Evolutionary conservation across 192 early-diverging fungal genomes (phyloP).

Genomic region (Phlyctochytrium arcticum): DNA sequence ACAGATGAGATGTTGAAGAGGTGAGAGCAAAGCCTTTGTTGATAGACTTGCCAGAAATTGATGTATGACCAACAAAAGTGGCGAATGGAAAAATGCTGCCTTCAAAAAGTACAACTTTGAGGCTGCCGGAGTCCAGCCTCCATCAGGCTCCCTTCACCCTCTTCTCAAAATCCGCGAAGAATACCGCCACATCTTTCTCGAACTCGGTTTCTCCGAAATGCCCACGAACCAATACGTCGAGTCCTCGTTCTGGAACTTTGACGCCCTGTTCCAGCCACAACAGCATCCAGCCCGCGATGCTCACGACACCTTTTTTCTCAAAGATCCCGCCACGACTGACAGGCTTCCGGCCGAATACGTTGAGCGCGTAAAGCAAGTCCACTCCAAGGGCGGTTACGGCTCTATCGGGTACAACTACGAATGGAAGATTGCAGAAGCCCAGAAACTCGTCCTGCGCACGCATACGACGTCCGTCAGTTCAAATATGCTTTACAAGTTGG

Average conservation of each 20-base stretch:
- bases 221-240: slow-evolving; percentile 96
- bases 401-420: slow-evolving; percentile 85
- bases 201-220: slow-evolving; percentile 98
- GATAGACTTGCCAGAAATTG: neutral
- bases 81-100: slow-evolving; percentile 87
- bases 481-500: slow-evolving; percentile 89
- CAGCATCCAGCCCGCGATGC: slow-evolving; percentile 82
- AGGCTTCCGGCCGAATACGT: slow-evolving; percentile 84
- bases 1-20: slow-evolving; percentile 86
- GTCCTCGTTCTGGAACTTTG: slow-evolving; percentile 99
- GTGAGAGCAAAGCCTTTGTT: slow-evolving; percentile 21
- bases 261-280: slow-evolving; percentile 98
- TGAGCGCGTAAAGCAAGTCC: slow-evolving; percentile 86
- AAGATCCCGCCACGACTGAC: slow-evolving; percentile 66
- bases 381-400: slow-evolving; percentile 90
- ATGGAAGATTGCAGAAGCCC: slow-evolving; percentile 90
- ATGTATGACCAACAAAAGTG: slow-evolving; percentile 38
- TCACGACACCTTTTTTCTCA: slow-evolving; percentile 57
- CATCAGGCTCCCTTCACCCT: slow-evolving; percentile 90
- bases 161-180: slow-evolving; percentile 99
- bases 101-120: slow-evolving; percentile 99
- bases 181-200: slow-evolving; percentile 98
- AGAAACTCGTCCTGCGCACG: slow-evolving; percentile 90
- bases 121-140: slow-evolving; percentile 73
- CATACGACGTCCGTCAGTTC: slow-evolving; percentile 95